Percentiles rank a stretch among this genome's conserved stretches.
These are phyloP conservation scores for Gossypium davidsonii DNA, from an alignment of 441 rosid genomes.

Conservation along the genomic window DNA sequence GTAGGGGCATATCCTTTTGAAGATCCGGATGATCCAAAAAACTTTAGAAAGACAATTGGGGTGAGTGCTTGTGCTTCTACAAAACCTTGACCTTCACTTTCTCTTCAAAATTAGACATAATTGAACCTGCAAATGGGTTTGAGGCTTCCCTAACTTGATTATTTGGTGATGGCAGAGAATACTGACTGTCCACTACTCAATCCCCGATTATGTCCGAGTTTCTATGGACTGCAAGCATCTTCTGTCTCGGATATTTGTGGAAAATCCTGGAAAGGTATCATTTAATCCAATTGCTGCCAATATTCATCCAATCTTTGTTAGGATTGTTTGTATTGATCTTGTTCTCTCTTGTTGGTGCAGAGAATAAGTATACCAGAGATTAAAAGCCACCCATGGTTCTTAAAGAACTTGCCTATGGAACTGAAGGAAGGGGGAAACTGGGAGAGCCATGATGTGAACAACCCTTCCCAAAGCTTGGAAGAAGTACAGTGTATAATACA, in stretches of 20 bases:
- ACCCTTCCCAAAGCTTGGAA: constrained; percentile 44
- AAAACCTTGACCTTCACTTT: neutral
- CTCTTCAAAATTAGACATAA: neutral
- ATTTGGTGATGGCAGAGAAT: constrained; percentile 35
- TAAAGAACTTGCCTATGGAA: constrained; percentile 53
- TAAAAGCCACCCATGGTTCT: constrained; percentile 56
- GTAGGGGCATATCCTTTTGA: constrained; percentile 71
- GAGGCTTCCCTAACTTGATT: neutral
- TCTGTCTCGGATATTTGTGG: constrained; percentile 50
- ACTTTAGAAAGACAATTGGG: constrained; percentile 57
- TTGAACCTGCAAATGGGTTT: neutral
- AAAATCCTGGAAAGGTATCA: constrained; percentile 47
- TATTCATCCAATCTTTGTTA: neutral
- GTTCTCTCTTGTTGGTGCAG: constrained; percentile 24
- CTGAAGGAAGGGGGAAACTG: constrained; percentile 47
- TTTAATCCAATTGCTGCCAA: neutral
- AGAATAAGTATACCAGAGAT: constrained; percentile 54
- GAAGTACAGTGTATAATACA: constrained; percentile 40
- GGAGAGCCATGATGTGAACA: constrained; percentile 34
- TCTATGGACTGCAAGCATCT: constrained; percentile 46
- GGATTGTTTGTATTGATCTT: neutral
- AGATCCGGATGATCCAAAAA: constrained; percentile 53
- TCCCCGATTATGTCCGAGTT: constrained; percentile 44
- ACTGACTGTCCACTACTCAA: constrained; percentile 38
- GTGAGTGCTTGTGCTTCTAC: constrained; percentile 23